Base-by-base conservation (phyloP, 2,329 filamentous ascomycete species). In the Herpotrichia juniperi region DNA sequence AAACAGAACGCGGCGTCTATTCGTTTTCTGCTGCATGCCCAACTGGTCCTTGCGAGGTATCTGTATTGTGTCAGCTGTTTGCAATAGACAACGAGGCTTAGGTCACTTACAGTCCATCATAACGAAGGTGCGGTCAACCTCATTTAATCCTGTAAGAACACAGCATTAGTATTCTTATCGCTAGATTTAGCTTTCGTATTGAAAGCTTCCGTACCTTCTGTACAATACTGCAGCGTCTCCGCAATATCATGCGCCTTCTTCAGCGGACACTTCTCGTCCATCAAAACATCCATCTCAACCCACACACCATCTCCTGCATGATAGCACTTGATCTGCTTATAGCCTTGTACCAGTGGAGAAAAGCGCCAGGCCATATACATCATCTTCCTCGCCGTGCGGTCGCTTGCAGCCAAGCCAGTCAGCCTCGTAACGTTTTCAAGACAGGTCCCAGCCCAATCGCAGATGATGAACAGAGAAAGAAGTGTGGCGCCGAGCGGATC, bases 381-480 rank as follows among this genome's bases (percentile, higher is more conserved):
- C 21, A 87, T 74, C 59, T 86, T 86, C 56, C 83, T 79, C 21
- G 79, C 74, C 34, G 82, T 73, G 4, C 77, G 71, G 2, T 80
- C 74, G 2, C 79, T 76, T 0, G 83, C 83, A 0, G 82, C 81
- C 46, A 82, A 77, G n/a, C 84, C 84, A 0, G 82, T 83, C 4
- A 87, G 73, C 2, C 84, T 78, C 1, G 79, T 80, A 42, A 87
- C 79, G 58, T 87, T 86, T 48, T 83, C 78, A 42, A 85, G 77
- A 54, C 80, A 84, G 0, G 86, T 88, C 40, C 79, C 78, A 1
- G 81, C 81, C 87, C 86, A 89, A 71, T 89, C 87, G 69, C 83
- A 85, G 59, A 89, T 88, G 67, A 89, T 87, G 74, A 82, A 88
- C 4, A 88, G 69, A 0, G 86, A 87, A 0, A 89, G 76, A 0